Conservation (phyloP, 192 early-diverging fungal species). For the Umbelopsis sp. region DNA sequence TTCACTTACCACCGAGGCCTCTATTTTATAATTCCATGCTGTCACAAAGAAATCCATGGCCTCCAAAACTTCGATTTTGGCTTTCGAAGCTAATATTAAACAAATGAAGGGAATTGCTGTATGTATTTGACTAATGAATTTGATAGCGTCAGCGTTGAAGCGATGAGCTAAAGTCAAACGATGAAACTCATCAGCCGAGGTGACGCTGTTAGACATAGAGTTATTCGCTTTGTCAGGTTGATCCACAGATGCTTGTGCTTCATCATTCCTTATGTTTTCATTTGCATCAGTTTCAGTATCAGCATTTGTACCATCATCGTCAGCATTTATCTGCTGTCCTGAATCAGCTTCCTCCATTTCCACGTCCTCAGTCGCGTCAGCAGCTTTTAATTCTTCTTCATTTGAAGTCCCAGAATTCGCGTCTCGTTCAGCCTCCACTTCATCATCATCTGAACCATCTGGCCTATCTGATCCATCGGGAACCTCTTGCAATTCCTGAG, state of each 20-base stretch:
- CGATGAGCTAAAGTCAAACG: slow-evolving; percentile 62
- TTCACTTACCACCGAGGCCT: slow-evolving; percentile 66
- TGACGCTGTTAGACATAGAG: slow-evolving; percentile 27
- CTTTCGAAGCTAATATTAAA: slow-evolving; percentile 86
- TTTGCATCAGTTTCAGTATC: slow-evolving; percentile 35
- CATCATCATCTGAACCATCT: neutral
- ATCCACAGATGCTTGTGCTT: neutral
- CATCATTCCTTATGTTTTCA: neutral
- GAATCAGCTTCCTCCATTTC: slow-evolving; percentile 40
- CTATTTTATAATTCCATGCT: slow-evolving; percentile 84
- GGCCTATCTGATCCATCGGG: neutral
- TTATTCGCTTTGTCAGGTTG: slow-evolving; percentile 19
- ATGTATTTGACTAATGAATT: slow-evolving; percentile 84
- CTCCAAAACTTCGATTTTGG: slow-evolving; percentile 93
- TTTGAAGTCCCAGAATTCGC: neutral
- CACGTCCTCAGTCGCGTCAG: slow-evolving; percentile 20
- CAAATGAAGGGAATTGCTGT: slow-evolving; percentile 74
- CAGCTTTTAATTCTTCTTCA: neutral
- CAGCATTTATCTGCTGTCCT: neutral
- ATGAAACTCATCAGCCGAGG: slow-evolving; percentile 54
- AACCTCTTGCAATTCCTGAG: slow-evolving; percentile 32
- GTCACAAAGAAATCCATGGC: slow-evolving; percentile 94
- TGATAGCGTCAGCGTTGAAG: slow-evolving; percentile 89
- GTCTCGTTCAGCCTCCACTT: no score
- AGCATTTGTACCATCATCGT: neutral